These are phyloP conservation scores for Trichoderma breve DNA, from an alignment of 2,329 filamentous ascomycete species.

Conservation along the genomic window DNA sequence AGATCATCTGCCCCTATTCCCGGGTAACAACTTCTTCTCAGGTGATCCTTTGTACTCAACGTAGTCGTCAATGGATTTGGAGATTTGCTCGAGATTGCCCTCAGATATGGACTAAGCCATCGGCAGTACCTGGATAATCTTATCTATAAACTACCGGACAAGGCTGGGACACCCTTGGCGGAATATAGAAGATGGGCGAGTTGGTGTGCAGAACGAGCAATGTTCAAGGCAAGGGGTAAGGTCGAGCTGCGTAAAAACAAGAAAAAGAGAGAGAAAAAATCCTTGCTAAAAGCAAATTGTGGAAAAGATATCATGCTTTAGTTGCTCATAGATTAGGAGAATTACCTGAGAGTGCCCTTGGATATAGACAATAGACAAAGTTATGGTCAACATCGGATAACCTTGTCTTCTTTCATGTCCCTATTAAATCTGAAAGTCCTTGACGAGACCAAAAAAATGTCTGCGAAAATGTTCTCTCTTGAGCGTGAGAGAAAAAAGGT, in stretches of 20 bases:
- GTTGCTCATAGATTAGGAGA: too few relatives aligned
- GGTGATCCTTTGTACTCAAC: background rate
- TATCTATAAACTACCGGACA: slow-evolving; percentile 63
- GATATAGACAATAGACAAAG: background rate
- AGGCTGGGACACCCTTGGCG: slow-evolving; percentile 45
- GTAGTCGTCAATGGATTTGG: background rate
- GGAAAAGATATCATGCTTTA: too few relatives aligned
- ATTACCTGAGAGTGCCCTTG: background rate
- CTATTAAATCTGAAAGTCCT: too few relatives aligned
- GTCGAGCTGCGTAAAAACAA: too few relatives aligned
- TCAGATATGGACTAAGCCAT: slow-evolving; percentile 69
- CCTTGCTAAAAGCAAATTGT: too few relatives aligned
- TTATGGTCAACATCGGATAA: background rate
- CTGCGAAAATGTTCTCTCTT: too few relatives aligned
- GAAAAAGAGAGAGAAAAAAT: too few relatives aligned
- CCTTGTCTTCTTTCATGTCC: background rate
- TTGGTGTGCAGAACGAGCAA: background rate
- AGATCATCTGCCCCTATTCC: background rate
- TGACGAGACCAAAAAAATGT: too few relatives aligned
- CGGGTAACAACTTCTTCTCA: background rate
- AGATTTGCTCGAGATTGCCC: background rate
- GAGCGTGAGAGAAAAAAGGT: background rate
- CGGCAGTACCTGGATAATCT: slow-evolving; percentile 85
- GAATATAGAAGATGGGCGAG: slow-evolving; percentile 25
- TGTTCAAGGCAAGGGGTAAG: background rate